phyloP scores from a whole-genome alignment of 768 basidiomycete species.

The Macrolepiota fuliginosa region DNA sequence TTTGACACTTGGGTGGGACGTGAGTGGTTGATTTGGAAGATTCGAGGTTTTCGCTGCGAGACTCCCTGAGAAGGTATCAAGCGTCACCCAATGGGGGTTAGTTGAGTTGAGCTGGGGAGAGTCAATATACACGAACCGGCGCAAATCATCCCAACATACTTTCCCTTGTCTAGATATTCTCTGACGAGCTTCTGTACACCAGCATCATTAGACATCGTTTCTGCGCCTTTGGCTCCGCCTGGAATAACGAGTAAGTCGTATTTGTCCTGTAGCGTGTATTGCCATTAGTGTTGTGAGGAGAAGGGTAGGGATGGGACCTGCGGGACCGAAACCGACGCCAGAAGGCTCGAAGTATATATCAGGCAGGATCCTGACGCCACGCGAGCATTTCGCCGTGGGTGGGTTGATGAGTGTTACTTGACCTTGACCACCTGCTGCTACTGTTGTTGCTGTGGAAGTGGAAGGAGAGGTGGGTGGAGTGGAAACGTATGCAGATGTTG shows the following conservation, averaged over 20 bases:
- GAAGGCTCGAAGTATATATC: constrained; percentile 52
- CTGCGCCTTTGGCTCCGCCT: constrained; percentile 76
- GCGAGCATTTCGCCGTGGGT: constrained; percentile 59
- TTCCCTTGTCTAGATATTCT: constrained; percentile 49
- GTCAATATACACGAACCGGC: constrained; percentile 48
- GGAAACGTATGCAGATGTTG: constrained; percentile 65
- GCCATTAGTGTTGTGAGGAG: neutral
- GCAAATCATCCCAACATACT: constrained; percentile 81
- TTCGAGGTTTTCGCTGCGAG: constrained; percentile 62
- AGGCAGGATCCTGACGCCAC: constrained; percentile 71
- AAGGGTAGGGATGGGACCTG: constrained; percentile 23
- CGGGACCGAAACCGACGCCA: constrained; percentile 38
- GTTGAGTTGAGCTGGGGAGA: neutral
- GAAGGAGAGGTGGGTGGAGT: constrained; percentile 19
- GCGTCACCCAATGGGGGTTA: no score
- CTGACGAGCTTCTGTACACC: constrained; percentile 63
- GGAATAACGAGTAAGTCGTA: constrained; percentile 75
- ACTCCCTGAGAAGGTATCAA: constrained; percentile 43
- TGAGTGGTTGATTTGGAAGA: constrained; percentile 62
- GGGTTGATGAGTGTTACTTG: constrained; percentile 26
- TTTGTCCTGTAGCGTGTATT: constrained; percentile 40
- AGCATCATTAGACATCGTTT: constrained; percentile 59
- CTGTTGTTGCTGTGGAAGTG: neutral
- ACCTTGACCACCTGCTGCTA: neutral
- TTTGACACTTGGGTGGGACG: constrained; percentile 77